Evolutionary conservation across 352 stramenopile genomes (phyloP), one percentile per base, ranked within the genome.

Genomic region (Globisporangium acanthophoron): DNA sequence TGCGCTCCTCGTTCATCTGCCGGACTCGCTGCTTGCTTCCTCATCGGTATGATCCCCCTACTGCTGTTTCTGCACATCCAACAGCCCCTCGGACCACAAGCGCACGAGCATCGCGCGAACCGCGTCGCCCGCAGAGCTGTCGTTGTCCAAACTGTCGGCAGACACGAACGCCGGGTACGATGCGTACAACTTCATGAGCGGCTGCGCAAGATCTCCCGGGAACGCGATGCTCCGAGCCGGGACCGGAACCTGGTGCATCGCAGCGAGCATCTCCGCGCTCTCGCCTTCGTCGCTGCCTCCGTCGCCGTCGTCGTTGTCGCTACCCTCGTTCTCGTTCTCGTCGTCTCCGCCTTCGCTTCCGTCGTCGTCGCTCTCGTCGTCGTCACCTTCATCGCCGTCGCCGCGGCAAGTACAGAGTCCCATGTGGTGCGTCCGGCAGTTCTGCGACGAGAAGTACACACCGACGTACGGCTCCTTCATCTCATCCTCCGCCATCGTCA

Each of bases 371-470:
- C 58, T 59, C 27, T 27, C 58, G 2, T 65, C 62, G 15, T 57
- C 48, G 33, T 46, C 55, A 8, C 56, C 60, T 13, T 73, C 70
- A 1, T 65, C 66, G 8, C 66, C 66, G 29, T 69, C 62, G 4
- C 58, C 65, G 8, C 64, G 56, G 43, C 85, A 94, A n/a, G 67
- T 78, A 64, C 85, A 95, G 27, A 80, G 20, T 0, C 81, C 83
- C 85, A 95, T 95, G 69, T 95, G 85, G 69, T 95, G 85, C 53
- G 69, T 52, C 46, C 83, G 71, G 59, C 85, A 95, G 61, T 95
- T 95, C 52, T 73, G 57, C 41, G 81, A 59, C 57, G 83, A 90
- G 60, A 87, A 84, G 60, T 89, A 87, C 4, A 93, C 60, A 0
- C 79, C 71, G 56, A 91, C 74, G 54, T 83, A 76, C 24, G 78